phyloP scores from a whole-genome alignment of 805 yeast genomes.

The Saccharomyces kudriavzevii region DNA sequence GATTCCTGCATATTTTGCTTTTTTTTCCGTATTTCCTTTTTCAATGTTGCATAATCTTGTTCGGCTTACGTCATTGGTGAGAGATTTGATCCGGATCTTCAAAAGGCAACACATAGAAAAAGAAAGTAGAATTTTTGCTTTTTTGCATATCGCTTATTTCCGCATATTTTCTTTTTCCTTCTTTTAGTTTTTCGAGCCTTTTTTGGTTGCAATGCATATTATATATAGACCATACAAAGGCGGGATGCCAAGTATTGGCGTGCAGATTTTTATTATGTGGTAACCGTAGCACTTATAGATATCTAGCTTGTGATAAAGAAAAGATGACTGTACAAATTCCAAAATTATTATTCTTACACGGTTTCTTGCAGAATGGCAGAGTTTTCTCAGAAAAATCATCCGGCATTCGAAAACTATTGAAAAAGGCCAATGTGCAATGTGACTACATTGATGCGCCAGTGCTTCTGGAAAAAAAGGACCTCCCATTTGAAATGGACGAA shows the following conservation, averaged over 20 bases:
- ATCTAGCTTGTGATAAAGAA: neutral
- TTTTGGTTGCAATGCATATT: neutral
- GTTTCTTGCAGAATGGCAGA: conserved; percentile 78
- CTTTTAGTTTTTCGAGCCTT: neutral
- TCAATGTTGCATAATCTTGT: neutral
- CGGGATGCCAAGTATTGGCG: neutral
- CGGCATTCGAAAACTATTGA: conserved; percentile 72
- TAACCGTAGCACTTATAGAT: neutral
- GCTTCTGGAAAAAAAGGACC: conserved; percentile 53
- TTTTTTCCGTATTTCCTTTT: neutral
- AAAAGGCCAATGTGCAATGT: conserved; percentile 56
- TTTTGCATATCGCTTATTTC: neutral
- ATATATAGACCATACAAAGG: neutral
- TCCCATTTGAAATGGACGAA: conserved; percentile 61
- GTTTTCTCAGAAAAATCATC: conserved; percentile 83
- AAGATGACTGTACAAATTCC: conserved; percentile 19
- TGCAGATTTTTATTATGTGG: neutral
- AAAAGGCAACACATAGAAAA: neutral
- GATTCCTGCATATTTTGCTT: neutral
- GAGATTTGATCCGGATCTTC: neutral
- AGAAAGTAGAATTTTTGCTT: neutral
- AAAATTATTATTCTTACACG: conserved; percentile 80
- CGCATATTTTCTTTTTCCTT: neutral
- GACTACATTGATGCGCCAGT: conserved; percentile 77
- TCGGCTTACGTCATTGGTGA: neutral